Conservation (phyloP, 371 early-diverging fungal species). For the Lichtheimia ornata region DNA sequence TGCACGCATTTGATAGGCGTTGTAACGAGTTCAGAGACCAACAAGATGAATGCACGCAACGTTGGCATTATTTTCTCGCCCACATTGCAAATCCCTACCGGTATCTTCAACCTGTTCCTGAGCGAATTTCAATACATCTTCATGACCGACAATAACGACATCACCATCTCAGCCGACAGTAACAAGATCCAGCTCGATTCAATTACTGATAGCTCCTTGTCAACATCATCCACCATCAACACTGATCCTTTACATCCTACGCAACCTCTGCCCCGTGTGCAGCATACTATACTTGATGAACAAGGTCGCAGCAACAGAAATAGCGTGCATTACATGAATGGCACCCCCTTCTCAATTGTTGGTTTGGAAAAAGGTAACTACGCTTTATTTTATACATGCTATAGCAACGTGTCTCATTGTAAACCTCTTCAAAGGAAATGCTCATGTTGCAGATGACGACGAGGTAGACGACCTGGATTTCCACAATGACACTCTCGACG, state of each 20-base stretch:
- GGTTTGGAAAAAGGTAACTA: constrained; percentile 34
- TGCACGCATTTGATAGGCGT: constrained; percentile 88
- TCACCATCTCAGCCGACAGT: background rate
- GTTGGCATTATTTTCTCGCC: constrained; percentile 95
- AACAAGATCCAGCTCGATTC: background rate
- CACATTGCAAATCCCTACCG: constrained; percentile 89
- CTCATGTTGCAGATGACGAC: constrained; percentile 14
- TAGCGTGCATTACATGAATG: constrained; percentile 46
- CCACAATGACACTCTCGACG: constrained; percentile 1
- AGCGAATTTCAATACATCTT: constrained; percentile 89
- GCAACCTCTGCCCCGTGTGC: constrained; percentile 7
- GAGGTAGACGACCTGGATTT: constrained; percentile 15
- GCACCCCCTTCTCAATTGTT: constrained; percentile 44
- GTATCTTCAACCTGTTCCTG: constrained; percentile 85
- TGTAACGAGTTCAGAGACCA: constrained; percentile 77
- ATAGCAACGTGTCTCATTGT: background rate
- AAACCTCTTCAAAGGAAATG: constrained; percentile 6
- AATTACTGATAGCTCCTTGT: background rate
- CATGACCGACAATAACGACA: constrained; percentile 55
- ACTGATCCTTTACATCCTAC: constrained; percentile 3
- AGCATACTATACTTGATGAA: constrained; percentile 8
- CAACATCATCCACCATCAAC: background rate
- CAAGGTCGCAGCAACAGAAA: constrained; percentile 39
- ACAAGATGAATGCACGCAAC: constrained; percentile 94
- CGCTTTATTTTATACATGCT: background rate